Evolutionary conservation across 345 rosid genomes (phyloP), one percentile per base, ranked within the genome.

Genomic region (Clausena lansium): DNA sequence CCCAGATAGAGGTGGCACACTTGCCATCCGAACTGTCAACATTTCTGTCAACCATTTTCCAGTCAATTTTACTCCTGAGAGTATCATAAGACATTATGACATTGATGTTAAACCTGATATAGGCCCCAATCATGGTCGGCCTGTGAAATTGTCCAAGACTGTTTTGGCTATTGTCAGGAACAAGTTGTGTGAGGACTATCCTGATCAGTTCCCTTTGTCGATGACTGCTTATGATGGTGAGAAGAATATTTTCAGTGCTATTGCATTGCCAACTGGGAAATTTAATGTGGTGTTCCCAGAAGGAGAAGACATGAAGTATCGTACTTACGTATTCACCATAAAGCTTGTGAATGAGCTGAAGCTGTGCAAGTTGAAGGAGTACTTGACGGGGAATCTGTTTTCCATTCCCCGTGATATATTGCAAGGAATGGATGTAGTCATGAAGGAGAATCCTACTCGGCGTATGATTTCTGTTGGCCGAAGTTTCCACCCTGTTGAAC

Each of bases 391-490:
- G 35, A 45, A 67, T 0, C 77, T 80, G 3, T 57, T 74, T 30
- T 66, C 81, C 0, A 38, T 82, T 7, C 98, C 98, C 6, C 93
- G 97, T 47, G 97, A 93, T 41, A 86, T 93, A 25, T 73, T 95
- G 84, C 98, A 93, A 82, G 98, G 93, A 25, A 79, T 95, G 92
- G 98, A 95, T 86, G 86, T 95, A 17, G 94, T 95, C 61, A 86
- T 95, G 97, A 95, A 95, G 84, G 98, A 95, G 88, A 91, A 95
- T 77, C 93, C 97, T 11, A 59, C 83, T 3, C 84, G 78, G 80
- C 78, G 59, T 70, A 92, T 92, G 98, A 85, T 93, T 27, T 77
- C 90, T 10, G 85, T 80, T 45, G 97, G 97, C 61, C 88, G 88
- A 28, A 84, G 85, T 80, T 95, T 95, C 41, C 90, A 88, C 76